Evolutionary conservation across 164 flowering plant genomes (phyloP).

Genomic region (Magnolia kwangsiensis): DNA sequence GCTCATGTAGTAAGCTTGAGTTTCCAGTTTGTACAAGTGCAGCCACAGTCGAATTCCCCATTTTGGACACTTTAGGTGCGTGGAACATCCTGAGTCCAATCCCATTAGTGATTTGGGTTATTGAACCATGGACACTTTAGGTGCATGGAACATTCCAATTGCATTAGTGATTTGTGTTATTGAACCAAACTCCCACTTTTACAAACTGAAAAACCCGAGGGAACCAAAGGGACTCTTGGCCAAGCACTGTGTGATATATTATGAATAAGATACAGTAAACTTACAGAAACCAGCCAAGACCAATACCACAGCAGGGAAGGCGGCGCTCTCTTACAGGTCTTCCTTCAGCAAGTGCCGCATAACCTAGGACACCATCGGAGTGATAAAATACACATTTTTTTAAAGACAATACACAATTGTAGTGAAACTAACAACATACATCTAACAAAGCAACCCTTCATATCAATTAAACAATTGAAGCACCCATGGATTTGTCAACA

Average conservation of each 20-base stretch:
- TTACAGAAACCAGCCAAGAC: slow-evolving; percentile 92
- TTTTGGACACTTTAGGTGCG: too few relatives aligned
- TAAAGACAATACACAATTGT: slow-evolving; percentile 5
- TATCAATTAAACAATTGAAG: neutral
- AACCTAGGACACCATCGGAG: slow-evolving; percentile 31
- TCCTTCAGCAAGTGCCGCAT: slow-evolving; percentile 52
- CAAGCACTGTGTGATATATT: neutral
- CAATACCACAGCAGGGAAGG: slow-evolving; percentile 85
- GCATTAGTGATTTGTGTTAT: neutral
- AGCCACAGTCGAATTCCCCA: too few relatives aligned
- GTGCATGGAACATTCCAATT: neutral
- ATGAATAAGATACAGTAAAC: slow-evolving; percentile 20
- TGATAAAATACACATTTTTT: too few relatives aligned
- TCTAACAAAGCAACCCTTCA: neutral
- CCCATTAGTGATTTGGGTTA: neutral
- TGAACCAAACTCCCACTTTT: neutral
- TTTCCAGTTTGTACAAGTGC: too few relatives aligned
- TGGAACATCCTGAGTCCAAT: neutral
- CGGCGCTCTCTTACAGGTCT: slow-evolving; percentile 57
- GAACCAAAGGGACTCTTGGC: neutral
- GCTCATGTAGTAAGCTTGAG: too few relatives aligned
- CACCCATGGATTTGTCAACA: neutral
- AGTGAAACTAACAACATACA: slow-evolving; percentile 13
- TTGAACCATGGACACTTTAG: too few relatives aligned
- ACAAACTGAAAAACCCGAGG: neutral